Evolutionary conservation across 2,329 filamentous ascomycete species (phyloP).

Genomic region (Rutstroemia sp.): DNA sequence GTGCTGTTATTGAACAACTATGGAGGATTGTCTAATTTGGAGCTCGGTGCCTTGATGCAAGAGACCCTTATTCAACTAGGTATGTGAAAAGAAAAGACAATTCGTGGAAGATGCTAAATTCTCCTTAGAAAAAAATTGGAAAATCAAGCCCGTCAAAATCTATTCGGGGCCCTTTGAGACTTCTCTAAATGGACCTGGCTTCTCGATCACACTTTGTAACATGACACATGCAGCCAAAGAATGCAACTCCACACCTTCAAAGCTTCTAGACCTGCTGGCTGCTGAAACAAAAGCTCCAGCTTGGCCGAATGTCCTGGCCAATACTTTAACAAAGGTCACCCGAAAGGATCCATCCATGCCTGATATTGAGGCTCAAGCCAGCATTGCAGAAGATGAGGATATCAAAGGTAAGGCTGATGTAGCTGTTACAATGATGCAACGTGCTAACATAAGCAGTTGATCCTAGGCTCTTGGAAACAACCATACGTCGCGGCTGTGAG

Average conservation of each 20-base stretch:
- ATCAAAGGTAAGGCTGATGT: no score
- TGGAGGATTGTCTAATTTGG: constrained; percentile 50
- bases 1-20: constrained; percentile 52
- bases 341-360: not conserved
- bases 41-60: constrained; percentile 44
- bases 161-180: constrained; percentile 44
- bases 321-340: constrained; percentile 17
- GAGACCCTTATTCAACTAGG: constrained; percentile 33
- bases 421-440: no score
- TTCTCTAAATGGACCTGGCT: constrained; percentile 47
- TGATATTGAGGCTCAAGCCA: not conserved
- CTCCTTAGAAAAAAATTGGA: not conserved
- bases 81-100: not conserved
- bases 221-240: constrained; percentile 32
- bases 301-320: constrained; percentile 24
- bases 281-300: constrained; percentile 39
- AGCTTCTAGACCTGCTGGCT: constrained; percentile 33
- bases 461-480: no score
- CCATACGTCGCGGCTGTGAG: constrained; percentile 24
- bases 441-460: no score
- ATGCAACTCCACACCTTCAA: constrained; percentile 10
- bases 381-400: no score
- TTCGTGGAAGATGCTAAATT: no score
- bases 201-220: constrained; percentile 48
- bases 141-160: constrained; percentile 38